These are phyloP conservation scores for Acacia acuminata DNA, from an alignment of 306 rosid species.

Conservation along the genomic window DNA sequence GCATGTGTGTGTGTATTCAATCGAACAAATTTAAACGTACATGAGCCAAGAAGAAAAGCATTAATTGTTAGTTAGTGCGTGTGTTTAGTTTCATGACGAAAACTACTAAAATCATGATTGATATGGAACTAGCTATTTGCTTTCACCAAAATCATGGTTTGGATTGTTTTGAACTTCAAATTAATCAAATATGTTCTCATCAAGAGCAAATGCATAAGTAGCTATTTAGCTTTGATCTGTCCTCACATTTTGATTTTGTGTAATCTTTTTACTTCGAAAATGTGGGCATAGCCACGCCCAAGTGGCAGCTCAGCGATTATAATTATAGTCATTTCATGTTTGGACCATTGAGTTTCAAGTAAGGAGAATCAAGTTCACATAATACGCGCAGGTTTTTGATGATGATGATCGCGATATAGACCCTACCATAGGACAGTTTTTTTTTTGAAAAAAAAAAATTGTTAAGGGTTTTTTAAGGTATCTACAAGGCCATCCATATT, in stretches of 20 bases:
- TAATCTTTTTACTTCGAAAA: slow-evolving; percentile 7
- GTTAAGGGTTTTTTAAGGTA: slow-evolving; percentile 11
- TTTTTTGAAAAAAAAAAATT: background rate
- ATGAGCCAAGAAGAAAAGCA: too few species aligned
- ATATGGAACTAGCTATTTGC: background rate
- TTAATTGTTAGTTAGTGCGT: too few species aligned
- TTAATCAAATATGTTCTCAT: background rate
- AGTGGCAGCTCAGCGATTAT: slow-evolving; percentile 26
- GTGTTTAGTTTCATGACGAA: background rate
- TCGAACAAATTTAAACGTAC: background rate
- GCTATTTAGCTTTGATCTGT: background rate
- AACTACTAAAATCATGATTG: background rate
- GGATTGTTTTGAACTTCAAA: background rate
- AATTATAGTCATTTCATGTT: slow-evolving; percentile 3
- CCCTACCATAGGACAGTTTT: background rate
- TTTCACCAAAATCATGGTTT: background rate
- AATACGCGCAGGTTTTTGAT: slow-evolving; percentile 22
- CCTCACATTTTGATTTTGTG: slow-evolving; percentile 23
- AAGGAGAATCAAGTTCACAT: slow-evolving; percentile 8
- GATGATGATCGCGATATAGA: slow-evolving; percentile 19
- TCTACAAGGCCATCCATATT: background rate
- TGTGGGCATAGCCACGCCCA: slow-evolving; percentile 25
- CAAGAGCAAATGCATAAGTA: background rate
- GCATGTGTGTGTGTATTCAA: background rate
- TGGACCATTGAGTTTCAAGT: slow-evolving; percentile 22